Conservation (phyloP, 202 grass and related monocot genomes). For the Panicum virgatum region DNA sequence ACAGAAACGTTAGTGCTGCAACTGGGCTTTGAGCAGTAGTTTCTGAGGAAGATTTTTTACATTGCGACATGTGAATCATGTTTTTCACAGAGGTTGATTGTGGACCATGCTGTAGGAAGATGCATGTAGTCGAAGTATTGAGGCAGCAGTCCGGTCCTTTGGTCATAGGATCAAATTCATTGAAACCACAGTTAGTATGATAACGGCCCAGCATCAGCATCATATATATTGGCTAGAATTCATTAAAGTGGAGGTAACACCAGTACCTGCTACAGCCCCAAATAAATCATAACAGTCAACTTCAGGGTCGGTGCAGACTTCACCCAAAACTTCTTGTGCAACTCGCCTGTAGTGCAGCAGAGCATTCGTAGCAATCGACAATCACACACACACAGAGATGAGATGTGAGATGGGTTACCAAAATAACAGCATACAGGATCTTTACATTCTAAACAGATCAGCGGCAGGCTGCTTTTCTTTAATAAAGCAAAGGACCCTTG, state of each 20-base stretch:
- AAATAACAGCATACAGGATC: not conserved
- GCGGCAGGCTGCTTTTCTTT: not conserved
- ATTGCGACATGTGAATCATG: conserved; percentile 56
- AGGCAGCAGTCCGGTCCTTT: conserved; percentile 69
- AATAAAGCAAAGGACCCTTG: not conserved
- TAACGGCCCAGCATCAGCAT: not conserved
- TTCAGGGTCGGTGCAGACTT: conserved; percentile 45
- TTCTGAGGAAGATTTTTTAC: conserved; percentile 29
- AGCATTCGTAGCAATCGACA: conserved; percentile 8
- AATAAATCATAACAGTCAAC: conserved; percentile 55
- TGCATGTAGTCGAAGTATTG: conserved; percentile 45
- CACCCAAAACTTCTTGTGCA: conserved; percentile 30
- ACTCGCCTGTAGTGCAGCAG: conserved; percentile 36
- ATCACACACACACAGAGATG: not conserved
- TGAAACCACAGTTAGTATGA: conserved; percentile 2
- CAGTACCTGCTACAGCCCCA: conserved; percentile 41
- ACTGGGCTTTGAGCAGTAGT: not conserved
- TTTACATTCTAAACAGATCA: conserved; percentile 7
- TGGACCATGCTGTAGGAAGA: conserved; percentile 51
- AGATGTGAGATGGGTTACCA: not conserved
- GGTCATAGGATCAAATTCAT: conserved; percentile 6
- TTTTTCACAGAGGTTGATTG: conserved; percentile 59
- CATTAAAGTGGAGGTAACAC: conserved; percentile 5
- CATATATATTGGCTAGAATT: not conserved
- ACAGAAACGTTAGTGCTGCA: conserved; percentile 16